Evolutionary conservation across 2,329 filamentous ascomycete genomes (phyloP).

Genomic region (Diaporthe sp.): DNA sequence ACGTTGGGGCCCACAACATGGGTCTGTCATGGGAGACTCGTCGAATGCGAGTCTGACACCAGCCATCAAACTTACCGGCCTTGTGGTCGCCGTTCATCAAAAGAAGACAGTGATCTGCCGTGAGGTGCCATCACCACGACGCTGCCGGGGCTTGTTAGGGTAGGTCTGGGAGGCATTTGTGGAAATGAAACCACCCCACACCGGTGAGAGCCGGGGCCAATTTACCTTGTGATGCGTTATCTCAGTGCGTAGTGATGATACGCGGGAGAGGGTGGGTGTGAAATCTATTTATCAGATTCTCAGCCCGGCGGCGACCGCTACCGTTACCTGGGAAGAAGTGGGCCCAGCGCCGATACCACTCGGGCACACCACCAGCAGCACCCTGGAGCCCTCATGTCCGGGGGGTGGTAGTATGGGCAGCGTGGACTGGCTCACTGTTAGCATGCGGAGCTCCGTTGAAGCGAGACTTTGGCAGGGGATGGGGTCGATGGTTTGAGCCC

Average conservation of each 20-base stretch:
- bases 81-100: constrained; percentile 16
- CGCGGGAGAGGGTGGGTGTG: constrained; percentile 21
- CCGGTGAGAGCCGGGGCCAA: constrained; percentile 40
- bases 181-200: constrained; percentile 41
- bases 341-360: constrained; percentile 22
- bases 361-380: constrained; percentile 16
- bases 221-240: constrained; percentile 38
- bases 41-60: constrained; percentile 12
- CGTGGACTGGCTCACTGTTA: background rate
- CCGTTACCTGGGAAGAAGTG: constrained; percentile 13
- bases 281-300: constrained; percentile 31
- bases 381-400: background rate
- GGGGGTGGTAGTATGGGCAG: constrained; percentile 5
- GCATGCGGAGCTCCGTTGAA: constrained; percentile 4
- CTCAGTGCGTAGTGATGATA: constrained; percentile 20
- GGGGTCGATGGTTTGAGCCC: background rate
- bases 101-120: constrained; percentile 32
- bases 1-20: background rate
- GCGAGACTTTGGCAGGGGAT: constrained; percentile 7
- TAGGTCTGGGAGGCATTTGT: constrained; percentile 16
- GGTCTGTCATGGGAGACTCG: background rate
- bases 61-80: constrained; percentile 25
- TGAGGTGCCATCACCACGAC: constrained; percentile 26
- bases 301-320: constrained; percentile 24
- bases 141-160: constrained; percentile 7